Evolutionary conservation across 495 filamentous ascomycete species (phyloP), one percentile per base, ranked within the genome.

Genomic region (Neurospora intermedia): DNA sequence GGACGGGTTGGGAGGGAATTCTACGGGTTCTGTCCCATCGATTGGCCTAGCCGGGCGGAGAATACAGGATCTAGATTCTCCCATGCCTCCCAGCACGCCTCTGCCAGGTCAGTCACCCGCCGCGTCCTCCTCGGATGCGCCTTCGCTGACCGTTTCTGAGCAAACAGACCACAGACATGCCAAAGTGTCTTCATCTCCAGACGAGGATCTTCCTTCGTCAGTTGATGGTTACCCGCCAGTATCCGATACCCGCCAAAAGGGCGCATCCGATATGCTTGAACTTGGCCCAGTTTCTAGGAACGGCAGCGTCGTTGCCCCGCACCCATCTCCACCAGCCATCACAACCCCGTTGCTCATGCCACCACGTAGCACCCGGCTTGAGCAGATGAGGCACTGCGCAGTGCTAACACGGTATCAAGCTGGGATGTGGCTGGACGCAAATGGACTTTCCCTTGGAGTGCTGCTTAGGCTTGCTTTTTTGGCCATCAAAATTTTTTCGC

Each of bases 1-100:
- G 69, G 82, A 82, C 18, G 81, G 77, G 38, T 62, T 83, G 45
- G 77, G 78, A 70, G 81, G 78, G 54, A 73, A 73, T 10, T 74
- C 76, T 35, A 78, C 77, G 43, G 82, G 76, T 71, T 75, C 78
- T 43, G 82, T 78, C 43, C 80, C 80, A 69, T 73, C 83, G 70
- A 82, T 78, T 80, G 85, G 78, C 73, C 84, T 78, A 74, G 84
- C 35, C 74, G 83, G 72, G 75, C 87, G 76, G 73, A 82, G 86
- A 70, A 87, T 85, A 75, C 89, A 84, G 83, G 91, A 78, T 69
- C 80, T 90, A 8, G 87, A 89, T 69, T 88, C 87, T 3, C 87
- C 85, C 0, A 77, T 85, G 69, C 82, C 83, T 45, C 81, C 83
- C 4, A 77, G 82, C 73, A 85, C 83, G 2, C 84, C 84, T 2